Evolutionary conservation across 129 eudicot species (phyloP), one percentile per base, ranked within the genome.

Genomic region (Artemisia argyi): DNA sequence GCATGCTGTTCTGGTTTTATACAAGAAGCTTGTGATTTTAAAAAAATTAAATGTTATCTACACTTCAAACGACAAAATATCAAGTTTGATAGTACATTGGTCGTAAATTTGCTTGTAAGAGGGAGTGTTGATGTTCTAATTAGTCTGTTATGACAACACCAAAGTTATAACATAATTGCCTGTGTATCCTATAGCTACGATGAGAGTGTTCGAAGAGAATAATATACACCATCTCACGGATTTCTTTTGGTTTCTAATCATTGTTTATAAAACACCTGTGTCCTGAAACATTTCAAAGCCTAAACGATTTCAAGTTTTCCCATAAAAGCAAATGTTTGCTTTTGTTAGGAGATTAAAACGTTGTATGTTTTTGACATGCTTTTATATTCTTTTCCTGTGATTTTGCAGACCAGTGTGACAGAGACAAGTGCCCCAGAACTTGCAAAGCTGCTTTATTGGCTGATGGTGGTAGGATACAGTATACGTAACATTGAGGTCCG

Each of bases 381-480:
- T 30, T 35, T n/a, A 30, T 73, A 17, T 68, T 30, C 0, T 57
- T 7, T 55, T 66, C 7, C 0, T 47, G 74, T 60, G 42, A 69
- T 48, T 18, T 4, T 71, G 72, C 91, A 90, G 98, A 87, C 91
- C 17, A 87, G 89, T 26, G 87, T 84, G 19, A 87, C 97, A 15
- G 97, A 93, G 75, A 90, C 98, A 24, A 94, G 97, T 69, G 98
- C 92, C 14, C 80, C 91, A 13, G 98, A 94, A 84, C 84, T 94
- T 3, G 98, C 83, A 4, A 94, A 94, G 74, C 80, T 90, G 84
- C 90, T 93, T 14, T 93, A 85, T 72, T 93, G 98, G 98, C 83
- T 93, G 67, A 93, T 93, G 98, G 97, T 94, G 81, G 98, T 94
- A 20, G 98, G 98, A 48, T 94, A 94, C 69, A 88, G 96, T 49